Evolutionary conservation across 2,329 filamentous ascomycete genomes (phyloP).

Genomic region (Colletotrichum liriopes): DNA sequence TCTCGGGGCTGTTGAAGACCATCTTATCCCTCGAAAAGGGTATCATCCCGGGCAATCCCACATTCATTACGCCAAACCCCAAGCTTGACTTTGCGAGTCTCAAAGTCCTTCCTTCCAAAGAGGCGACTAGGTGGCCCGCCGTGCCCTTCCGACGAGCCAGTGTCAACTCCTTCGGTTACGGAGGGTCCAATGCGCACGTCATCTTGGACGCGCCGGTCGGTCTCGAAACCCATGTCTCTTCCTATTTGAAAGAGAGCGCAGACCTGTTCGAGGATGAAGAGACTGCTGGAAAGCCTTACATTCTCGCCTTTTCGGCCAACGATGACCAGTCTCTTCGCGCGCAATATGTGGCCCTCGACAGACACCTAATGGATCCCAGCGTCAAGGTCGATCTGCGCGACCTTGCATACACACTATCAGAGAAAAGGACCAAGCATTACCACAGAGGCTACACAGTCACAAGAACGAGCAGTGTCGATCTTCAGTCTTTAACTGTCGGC

Average conservation of each 20-base stretch:
- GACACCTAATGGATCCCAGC: no score
- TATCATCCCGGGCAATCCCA: slow-evolving; percentile 47
- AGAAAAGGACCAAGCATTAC: no score
- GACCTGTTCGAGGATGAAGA: no score
- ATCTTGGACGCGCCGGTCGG: slow-evolving; percentile 14
- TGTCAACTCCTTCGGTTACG: slow-evolving; percentile 55
- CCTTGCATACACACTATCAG: slow-evolving; percentile 49
- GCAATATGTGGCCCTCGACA: no score
- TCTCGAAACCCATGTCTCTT: neutral
- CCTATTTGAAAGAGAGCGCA: slow-evolving; percentile 13
- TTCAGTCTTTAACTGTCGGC: no score
- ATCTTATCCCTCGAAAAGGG: slow-evolving; percentile 48
- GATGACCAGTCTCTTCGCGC: neutral
- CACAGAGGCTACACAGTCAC: no score
- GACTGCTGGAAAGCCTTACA: no score
- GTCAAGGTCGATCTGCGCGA: slow-evolving; percentile 45
- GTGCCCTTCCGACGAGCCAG: slow-evolving; percentile 44
- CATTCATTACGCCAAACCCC: slow-evolving; percentile 53
- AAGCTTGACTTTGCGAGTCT: slow-evolving; percentile 45
- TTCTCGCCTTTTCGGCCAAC: no score
- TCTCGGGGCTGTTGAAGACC: slow-evolving; percentile 51
- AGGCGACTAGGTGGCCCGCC: neutral
- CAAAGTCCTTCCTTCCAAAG: no score
- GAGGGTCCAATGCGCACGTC: slow-evolving; percentile 54
- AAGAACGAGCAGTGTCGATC: slow-evolving; percentile 36